These are phyloP conservation scores for Parathielavia appendiculata DNA, from an alignment of 495 filamentous ascomycete species.

Conservation along the genomic window DNA sequence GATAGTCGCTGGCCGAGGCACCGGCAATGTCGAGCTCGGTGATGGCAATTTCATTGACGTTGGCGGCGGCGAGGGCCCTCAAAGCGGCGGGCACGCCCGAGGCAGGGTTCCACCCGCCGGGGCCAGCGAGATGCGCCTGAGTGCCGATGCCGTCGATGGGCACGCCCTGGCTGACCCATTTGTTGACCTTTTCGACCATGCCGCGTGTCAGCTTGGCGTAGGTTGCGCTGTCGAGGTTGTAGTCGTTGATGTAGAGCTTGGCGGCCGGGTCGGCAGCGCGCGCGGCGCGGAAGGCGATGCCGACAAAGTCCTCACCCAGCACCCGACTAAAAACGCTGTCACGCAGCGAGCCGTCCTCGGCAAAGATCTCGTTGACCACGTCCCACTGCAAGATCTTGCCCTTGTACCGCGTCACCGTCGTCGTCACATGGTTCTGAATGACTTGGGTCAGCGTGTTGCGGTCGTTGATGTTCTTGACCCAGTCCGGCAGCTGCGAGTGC, in stretches of 20 bases:
- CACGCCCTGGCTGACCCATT: conserved; percentile 58
- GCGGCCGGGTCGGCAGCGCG: conserved; percentile 51
- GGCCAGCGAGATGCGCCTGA: conserved; percentile 53
- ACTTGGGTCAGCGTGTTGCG: conserved; percentile 47
- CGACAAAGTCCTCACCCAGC: conserved; percentile 52
- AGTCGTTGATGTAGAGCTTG: conserved; percentile 65
- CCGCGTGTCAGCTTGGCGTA: conserved; percentile 51
- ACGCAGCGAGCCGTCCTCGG: conserved; percentile 54
- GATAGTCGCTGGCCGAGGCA: conserved; percentile 55
- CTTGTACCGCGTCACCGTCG: conserved; percentile 51
- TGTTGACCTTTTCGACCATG: conserved; percentile 59
- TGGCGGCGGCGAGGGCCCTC: conserved; percentile 49
- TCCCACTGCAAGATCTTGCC: conserved; percentile 60
- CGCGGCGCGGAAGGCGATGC: conserved; percentile 58
- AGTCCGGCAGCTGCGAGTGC: conserved; percentile 58
- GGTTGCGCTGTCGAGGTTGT: conserved; percentile 50
- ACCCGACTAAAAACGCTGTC: conserved; percentile 53
- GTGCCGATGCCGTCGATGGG: conserved; percentile 70
- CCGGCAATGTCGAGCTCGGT: conserved; percentile 62
- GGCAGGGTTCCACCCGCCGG: conserved; percentile 36
- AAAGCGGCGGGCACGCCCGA: conserved; percentile 46
- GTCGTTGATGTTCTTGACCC: conserved; percentile 52
- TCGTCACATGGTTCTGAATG: conserved; percentile 55
- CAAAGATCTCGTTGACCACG: conserved; percentile 62
- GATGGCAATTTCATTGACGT: conserved; percentile 52